phyloP scores from a whole-genome alignment of 2,329 filamentous ascomycete species.

The Plectosphaerella sp. region DNA sequence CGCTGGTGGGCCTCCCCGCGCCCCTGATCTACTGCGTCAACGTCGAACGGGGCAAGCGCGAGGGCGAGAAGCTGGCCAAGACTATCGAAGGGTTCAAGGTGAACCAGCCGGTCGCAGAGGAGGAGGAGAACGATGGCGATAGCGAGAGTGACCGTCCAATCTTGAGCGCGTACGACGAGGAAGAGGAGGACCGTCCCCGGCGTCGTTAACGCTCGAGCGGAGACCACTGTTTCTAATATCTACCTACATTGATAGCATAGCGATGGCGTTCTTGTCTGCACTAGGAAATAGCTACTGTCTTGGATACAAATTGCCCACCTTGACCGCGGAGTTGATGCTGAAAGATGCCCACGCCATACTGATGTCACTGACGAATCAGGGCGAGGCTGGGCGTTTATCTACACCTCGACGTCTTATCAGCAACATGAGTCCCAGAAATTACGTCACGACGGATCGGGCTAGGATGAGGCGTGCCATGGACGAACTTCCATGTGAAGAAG shows the following conservation, averaged over 20 bases:
- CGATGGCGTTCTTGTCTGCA: conserved; percentile 13
- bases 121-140: conserved; percentile 9
- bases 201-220: not conserved
- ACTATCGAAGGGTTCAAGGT: conserved; percentile 46
- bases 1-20: conserved; percentile 78
- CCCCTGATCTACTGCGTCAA: conserved; percentile 82
- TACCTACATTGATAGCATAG: conserved; percentile 13
- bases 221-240: not conserved
- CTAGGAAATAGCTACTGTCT: not conserved
- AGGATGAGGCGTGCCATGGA: no score
- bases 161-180: conserved; percentile 28
- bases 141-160: conserved; percentile 25
- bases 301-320: no score
- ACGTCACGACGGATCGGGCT: not conserved
- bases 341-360: no score
- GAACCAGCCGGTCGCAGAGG: conserved; percentile 22
- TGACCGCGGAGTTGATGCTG: no score
- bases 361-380: not conserved
- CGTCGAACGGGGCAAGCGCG: conserved; percentile 70
- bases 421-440: not conserved
- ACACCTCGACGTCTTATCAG: not conserved
- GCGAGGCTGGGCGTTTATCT: not conserved
- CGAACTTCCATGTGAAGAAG: no score
- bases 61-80: conserved; percentile 61
- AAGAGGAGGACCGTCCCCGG: conserved; percentile 16